Base-by-base conservation (phyloP, 73 alveolate genomes). In the Paramecium biaurelia region DNA sequence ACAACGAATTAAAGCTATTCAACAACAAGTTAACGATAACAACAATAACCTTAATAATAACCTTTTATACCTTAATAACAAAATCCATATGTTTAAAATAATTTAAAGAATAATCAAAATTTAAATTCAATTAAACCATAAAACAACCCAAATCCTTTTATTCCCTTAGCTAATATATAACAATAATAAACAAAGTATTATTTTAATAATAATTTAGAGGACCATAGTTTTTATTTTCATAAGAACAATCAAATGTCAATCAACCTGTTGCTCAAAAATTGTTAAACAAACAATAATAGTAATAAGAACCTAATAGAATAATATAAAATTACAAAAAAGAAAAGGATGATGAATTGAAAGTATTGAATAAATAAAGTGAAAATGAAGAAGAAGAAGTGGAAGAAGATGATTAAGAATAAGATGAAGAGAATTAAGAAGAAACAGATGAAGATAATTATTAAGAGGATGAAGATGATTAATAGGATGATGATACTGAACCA, bases 371-470 rank as follows among this genome's bases (percentile, higher is more conserved):
- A 18, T n/a, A 5, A 18, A 23, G 0, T 2, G 8, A 53, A 53
- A 18, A n/a, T 26, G 84, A 26, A 26, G 11, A 63, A 23, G 49
- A 63, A 32, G 45, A 30, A 14, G 43, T 2, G 12, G 45, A 63
- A 10, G 87, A 85, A 85, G 45, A 45, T 14, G 34, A 84, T 3
- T 30, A 85, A 32, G 89, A 85, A 32, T 74, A 85, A 18, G 67
- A 70, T 11, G 67, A 87, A 53, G 93, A 87, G 10, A 92, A 70
- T 30, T 67, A 86, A 21, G 92, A 38, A 18, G 93, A 72, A 14
- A 41, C 85, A n/a, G 92, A 87, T 12, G 92, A 85, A 38, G 68
- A 67, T 18, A 82, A 57, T 1, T 35, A 56, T 15, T 23, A 76
- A 56, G 43, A 24, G 1, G 26, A 59, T 5, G 89, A 85, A 2